A percentile compares a stretch with the other conserved stretches of the same genome.
These are phyloP conservation scores for Pythium oligandrum DNA, from an alignment of 352 stramenopile species.

Conservation along the genomic window DNA sequence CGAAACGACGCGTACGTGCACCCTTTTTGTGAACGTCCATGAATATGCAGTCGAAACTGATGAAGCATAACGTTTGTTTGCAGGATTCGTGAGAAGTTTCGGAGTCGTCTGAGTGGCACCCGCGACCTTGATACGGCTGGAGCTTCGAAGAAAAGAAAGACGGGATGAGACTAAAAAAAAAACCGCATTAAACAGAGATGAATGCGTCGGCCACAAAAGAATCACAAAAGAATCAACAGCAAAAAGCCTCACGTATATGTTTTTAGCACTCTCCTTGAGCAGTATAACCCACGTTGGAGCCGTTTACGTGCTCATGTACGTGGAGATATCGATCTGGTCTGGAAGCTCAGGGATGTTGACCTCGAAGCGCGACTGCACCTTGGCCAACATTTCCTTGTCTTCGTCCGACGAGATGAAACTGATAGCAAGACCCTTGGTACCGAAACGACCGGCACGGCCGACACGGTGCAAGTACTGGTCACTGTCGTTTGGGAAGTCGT, in stretches of 20 bases:
- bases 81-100: conserved; percentile 80
- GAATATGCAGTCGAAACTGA: too few species aligned
- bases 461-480: conserved; percentile 99
- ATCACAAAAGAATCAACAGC: neutral
- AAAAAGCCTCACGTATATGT: neutral
- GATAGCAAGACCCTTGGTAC: conserved; percentile 99
- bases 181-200: neutral
- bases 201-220: neutral
- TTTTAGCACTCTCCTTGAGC: too few species aligned
- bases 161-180: neutral
- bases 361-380: conserved; percentile 99
- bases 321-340: conserved; percentile 99
- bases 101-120: conserved; percentile 65
- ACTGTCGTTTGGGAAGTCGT: conserved; percentile 98
- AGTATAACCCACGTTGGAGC: too few species aligned
- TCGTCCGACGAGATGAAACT: conserved; percentile 98
- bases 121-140: conserved; percentile 48
- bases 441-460: conserved; percentile 98
- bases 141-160: conserved; percentile 53
- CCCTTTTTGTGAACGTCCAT: neutral
- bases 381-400: conserved; percentile 97
- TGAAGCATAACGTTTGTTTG: neutral
- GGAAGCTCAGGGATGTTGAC: conserved; percentile 99
- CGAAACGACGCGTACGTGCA: conserved; percentile 52
- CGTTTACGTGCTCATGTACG: conserved; percentile 93